Base-by-base conservation (phyloP, 805 yeast species). In the Hermanozyma aechmeae region DNA sequence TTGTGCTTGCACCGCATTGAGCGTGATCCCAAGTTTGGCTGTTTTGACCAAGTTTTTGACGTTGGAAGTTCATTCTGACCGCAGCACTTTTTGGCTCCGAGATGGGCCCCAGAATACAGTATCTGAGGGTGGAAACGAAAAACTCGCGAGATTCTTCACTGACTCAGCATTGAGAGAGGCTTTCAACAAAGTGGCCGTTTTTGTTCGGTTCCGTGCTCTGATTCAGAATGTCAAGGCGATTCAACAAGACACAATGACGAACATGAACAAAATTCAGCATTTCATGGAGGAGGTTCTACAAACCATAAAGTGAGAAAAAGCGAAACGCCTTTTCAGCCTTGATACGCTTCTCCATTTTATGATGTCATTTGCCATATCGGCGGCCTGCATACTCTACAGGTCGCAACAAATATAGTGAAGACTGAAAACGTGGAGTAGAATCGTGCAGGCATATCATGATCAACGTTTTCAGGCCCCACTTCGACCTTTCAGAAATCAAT, bases 211-310 rank as follows among this genome's bases (percentile, higher is more conserved):
- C 15, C 39, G 31, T 25, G 27, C 42, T 9, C 34, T 32, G 14
- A 16, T 27, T 20, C 36, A 33, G 16, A 28, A 37, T 12, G 23
- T 19, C 10, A 19, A 29, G 16, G 21, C 13, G 28, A 33, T 16
- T 24, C 30, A 25, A 30, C 28, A 24, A n/a, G 41, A 42, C 28
- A 40, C 43, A 6, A 24, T 42, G 12, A 24, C 32, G 7, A 47
- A 41, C 23, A 38, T 48, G 25, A 40, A 35, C 32, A 45, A 37
- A 24, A 34, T 44, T 3, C 35, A 35, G 29, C 46, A 40, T 14
- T 42, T 33, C 28, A 25, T 45, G 22, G 48, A 48, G 16, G 47
- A 42, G 21, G 34, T 43, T n/a, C n/a, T n/a, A n/a, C n/a, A n/a
- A n/a, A n/a, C n/a, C n/a, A n/a, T n/a, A n/a, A n/a, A n/a, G n/a